Base-by-base conservation (phyloP, 768 basidiomycete genomes). In the Rhizopogon vinicolor region DNA sequence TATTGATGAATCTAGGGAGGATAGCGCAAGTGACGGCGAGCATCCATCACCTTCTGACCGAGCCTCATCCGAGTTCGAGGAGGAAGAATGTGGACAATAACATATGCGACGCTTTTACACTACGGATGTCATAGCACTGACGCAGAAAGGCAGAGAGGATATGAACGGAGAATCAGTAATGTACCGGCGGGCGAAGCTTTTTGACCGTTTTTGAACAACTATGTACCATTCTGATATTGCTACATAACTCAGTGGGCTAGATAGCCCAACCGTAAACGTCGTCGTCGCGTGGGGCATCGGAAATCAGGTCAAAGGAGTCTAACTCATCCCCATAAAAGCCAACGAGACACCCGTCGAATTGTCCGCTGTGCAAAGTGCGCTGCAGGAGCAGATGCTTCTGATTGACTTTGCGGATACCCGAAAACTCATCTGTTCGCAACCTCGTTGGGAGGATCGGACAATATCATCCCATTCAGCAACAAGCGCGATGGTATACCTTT, bases 401-500 rank as follows among this genome's bases (percentile, higher is more conserved):
- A 25, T 25, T 5, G 25, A 52, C 56, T 35, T 0, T 19, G 19
- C 59, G 98, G 95, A 69, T 99, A 98, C 68, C 83, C 93, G n/a
- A 78, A 75, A 28, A 82, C 85, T 14, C 97, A 99, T 69, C 89
- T 97, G 1, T 98, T 99, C 65, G 96, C 95, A 4, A 96, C 96
- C 1, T 91, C 95, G 1, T 82, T 99, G 13, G 91, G 93, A 19
- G 97, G 96, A 1, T 93, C 93, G 19, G 97, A 99, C 72, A 98
- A 98, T 69, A 98, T 99, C 67, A 83, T 99, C 68, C 90, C 96
- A 78, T 98, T 98, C 82, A n/a, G 93, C 67, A 98, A 95, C 0
- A 86, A 90, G 65, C 79, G 97, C 41, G 98, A 99, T 66, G 85
- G 87, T 3, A 81, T 86, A 7, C 75, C 97, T 1, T 75, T 99